phyloP scores from a whole-genome alignment of 169 alveolate species.

The Eimeria maxima region DNA sequence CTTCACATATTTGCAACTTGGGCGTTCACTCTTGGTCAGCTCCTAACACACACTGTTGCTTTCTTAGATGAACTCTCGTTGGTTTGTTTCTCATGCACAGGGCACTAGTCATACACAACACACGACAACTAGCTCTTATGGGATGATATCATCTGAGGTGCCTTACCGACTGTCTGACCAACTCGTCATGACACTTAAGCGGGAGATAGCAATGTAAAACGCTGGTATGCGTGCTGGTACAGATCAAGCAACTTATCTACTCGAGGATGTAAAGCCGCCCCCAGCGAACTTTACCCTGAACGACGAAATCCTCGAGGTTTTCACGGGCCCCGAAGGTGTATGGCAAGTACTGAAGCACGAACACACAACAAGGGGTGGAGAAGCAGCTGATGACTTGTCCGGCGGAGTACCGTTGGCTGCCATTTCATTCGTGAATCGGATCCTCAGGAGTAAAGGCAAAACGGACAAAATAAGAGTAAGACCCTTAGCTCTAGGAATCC shows the following conservation, averaged over 20 bases:
- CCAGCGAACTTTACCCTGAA: constrained; percentile 26
- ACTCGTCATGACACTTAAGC: neutral
- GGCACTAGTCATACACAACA: neutral
- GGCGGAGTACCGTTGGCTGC: constrained; percentile 56
- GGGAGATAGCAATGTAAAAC: neutral
- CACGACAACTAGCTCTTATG: neutral
- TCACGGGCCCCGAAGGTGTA: constrained; percentile 40
- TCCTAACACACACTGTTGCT: neutral
- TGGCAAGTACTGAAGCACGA: constrained; percentile 43
- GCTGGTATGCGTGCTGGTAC: neutral
- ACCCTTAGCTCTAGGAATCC: neutral
- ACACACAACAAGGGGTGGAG: constrained; percentile 59
- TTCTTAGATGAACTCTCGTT: neutral
- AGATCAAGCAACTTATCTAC: constrained; percentile 65
- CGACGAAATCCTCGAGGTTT: constrained; percentile 32
- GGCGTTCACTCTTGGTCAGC: constrained; percentile 74
- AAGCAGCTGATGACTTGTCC: constrained; percentile 60
- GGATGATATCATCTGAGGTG: neutral
- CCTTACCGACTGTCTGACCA: neutral
- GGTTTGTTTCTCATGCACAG: neutral
- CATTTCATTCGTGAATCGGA: constrained; percentile 24
- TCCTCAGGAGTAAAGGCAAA: constrained; percentile 9
- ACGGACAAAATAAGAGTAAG: constrained; percentile 45
- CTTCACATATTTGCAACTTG: constrained; percentile 64
- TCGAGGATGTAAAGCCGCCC: constrained; percentile 60